Evolutionary conservation across 2,329 filamentous ascomycete species (phyloP).

Genomic region (Trichoderma arundinaceum): DNA sequence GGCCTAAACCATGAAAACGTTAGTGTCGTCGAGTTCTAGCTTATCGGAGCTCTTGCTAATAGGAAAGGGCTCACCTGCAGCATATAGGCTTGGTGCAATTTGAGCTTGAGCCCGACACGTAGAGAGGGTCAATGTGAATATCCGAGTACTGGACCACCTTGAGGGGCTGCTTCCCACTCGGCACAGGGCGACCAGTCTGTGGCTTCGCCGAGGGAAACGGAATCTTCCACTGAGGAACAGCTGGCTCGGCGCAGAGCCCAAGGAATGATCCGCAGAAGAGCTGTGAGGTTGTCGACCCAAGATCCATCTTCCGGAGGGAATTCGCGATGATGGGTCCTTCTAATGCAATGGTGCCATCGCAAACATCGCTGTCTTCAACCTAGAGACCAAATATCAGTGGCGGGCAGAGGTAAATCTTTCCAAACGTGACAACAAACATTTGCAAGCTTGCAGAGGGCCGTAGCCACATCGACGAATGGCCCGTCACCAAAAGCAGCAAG

Average conservation of each 20-base stretch:
- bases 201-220: constrained; percentile 52
- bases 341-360: constrained; percentile 55
- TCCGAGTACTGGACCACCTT: constrained; percentile 65
- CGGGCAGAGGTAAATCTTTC: no score
- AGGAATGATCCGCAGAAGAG: constrained; percentile 59
- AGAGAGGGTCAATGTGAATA: constrained; percentile 63
- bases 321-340: constrained; percentile 61
- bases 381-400: constrained; percentile 35
- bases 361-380: constrained; percentile 61
- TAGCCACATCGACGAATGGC: constrained; percentile 45
- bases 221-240: constrained; percentile 50
- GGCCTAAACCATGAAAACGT: constrained; percentile 41
- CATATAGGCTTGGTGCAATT: constrained; percentile 65
- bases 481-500: constrained; percentile 51
- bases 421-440: constrained; percentile 35
- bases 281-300: constrained; percentile 56
- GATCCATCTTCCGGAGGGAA: constrained; percentile 52
- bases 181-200: constrained; percentile 43
- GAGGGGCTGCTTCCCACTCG: constrained; percentile 54
- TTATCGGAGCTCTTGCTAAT: not conserved
- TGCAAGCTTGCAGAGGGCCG: constrained; percentile 44
- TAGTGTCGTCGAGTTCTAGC: not conserved
- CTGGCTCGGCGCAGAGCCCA: constrained; percentile 59
- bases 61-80: constrained; percentile 51
- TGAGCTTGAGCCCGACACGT: constrained; percentile 58